phyloP scores from a whole-genome alignment of 129 eudicot species.

The Logfia minima region DNA sequence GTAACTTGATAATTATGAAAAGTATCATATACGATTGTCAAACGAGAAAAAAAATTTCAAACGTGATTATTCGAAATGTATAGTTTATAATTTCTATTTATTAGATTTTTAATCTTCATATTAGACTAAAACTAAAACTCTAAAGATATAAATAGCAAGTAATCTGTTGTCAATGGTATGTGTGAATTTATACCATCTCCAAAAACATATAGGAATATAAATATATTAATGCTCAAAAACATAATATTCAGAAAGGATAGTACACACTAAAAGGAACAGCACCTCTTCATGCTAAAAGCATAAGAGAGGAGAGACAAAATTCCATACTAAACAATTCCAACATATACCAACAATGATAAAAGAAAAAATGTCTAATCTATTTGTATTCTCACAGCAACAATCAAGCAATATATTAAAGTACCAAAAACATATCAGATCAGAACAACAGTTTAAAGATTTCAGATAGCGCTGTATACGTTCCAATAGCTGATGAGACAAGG shows the following conservation, averaged over 20 bases:
- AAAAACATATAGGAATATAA: not conserved
- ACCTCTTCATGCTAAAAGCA: constrained; percentile 13
- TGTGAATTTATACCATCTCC: not conserved
- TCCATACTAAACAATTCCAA: constrained; percentile 20
- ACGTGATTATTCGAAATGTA: too few species aligned
- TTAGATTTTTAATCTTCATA: too few species aligned
- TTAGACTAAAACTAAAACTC: too few species aligned
- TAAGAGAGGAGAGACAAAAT: constrained; percentile 27
- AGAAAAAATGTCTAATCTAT: constrained; percentile 19
- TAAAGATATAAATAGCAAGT: too few species aligned
- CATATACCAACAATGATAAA: constrained; percentile 5
- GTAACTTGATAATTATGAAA: too few species aligned
- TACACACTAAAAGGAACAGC: constrained; percentile 26
- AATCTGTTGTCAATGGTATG: not conserved
- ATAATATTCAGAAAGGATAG: not conserved
- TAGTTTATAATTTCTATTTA: too few species aligned
- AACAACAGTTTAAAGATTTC: constrained; percentile 46
- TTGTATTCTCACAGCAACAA: constrained; percentile 25
- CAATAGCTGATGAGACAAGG: constrained; percentile 49
- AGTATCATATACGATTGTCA: too few species aligned
- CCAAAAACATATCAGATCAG: constrained; percentile 30
- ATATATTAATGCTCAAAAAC: not conserved
- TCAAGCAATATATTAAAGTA: constrained; percentile 11
- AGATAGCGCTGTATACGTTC: constrained; percentile 67
- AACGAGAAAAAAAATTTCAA: too few species aligned